phyloP scores from a whole-genome alignment of 768 basidiomycete genomes.

The Aureoboletus auriporus region DNA sequence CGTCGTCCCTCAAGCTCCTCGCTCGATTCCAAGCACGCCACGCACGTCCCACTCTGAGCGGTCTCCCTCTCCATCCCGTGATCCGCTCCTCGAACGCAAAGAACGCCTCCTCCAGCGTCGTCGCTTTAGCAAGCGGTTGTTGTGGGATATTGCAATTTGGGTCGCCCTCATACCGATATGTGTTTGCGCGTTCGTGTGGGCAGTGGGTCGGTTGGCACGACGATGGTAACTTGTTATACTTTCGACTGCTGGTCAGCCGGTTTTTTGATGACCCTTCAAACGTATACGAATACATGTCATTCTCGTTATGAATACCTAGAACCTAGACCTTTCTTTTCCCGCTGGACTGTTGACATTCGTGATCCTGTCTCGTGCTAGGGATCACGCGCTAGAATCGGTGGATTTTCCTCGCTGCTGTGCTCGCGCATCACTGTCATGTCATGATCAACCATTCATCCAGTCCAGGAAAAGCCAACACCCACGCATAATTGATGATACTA shows the following conservation, averaged over 20 bases:
- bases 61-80: constrained; percentile 35
- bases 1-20: constrained; percentile 56
- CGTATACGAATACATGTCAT: background rate
- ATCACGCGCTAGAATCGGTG: no score
- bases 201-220: constrained; percentile 45
- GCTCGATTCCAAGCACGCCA: constrained; percentile 19
- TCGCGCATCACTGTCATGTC: no score
- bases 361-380: no score
- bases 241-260: constrained; percentile 8
- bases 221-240: constrained; percentile 42
- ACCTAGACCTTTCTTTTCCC: no score
- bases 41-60: constrained; percentile 12
- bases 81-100: constrained; percentile 81
- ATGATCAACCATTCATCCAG: no score
- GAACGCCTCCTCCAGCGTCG: constrained; percentile 77
- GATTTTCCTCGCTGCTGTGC: no score
- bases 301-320: no score
- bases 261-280: background rate
- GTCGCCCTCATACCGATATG: constrained; percentile 62
- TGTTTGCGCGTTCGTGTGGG: constrained; percentile 54
- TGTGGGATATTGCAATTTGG: constrained; percentile 87
- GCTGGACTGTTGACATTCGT: no score
- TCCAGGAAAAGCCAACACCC: no score
- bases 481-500: no score
- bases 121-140: constrained; percentile 64